A percentile compares a stretch with the other conserved stretches of the same genome.
These are phyloP conservation scores for Teunomyces kruisii DNA, from an alignment of 805 yeast genomes.

Conservation along the genomic window DNA sequence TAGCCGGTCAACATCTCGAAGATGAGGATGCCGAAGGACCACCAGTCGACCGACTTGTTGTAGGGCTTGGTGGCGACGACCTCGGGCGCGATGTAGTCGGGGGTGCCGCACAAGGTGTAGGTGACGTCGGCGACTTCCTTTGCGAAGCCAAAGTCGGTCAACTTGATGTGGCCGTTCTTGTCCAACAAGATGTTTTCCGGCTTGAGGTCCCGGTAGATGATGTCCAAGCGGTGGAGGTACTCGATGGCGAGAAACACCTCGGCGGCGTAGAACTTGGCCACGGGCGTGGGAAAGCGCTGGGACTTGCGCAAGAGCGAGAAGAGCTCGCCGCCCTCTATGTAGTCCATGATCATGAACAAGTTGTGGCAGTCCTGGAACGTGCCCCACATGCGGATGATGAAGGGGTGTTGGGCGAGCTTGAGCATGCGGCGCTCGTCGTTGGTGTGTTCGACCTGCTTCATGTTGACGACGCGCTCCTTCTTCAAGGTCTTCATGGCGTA, in stretches of 20 bases:
- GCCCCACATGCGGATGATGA: conserved; percentile 66
- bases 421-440: conserved; percentile 63
- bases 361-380: conserved; percentile 59
- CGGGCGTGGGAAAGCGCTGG: conserved; percentile 61
- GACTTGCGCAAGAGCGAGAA: conserved; percentile 56
- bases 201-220: conserved; percentile 59
- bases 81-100: conserved; percentile 65
- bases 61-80: conserved; percentile 65
- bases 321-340: conserved; percentile 63
- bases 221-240: conserved; percentile 57
- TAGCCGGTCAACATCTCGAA: conserved; percentile 64
- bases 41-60: conserved; percentile 65
- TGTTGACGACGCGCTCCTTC: conserved; percentile 56
- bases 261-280: conserved; percentile 63
- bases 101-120: conserved; percentile 63
- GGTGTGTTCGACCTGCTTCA: conserved; percentile 65
- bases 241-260: conserved; percentile 60
- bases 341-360: conserved; percentile 64
- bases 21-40: conserved; percentile 61
- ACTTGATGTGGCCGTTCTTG: conserved; percentile 58
- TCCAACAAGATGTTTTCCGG: conserved; percentile 61
- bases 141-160: conserved; percentile 64
- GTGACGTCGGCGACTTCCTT: conserved; percentile 61
- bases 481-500: conserved; percentile 61
- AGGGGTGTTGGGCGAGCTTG: conserved; percentile 58